Conservation (phyloP, 2,329 filamentous ascomycete species). For the Monilinia fructicola region DNA sequence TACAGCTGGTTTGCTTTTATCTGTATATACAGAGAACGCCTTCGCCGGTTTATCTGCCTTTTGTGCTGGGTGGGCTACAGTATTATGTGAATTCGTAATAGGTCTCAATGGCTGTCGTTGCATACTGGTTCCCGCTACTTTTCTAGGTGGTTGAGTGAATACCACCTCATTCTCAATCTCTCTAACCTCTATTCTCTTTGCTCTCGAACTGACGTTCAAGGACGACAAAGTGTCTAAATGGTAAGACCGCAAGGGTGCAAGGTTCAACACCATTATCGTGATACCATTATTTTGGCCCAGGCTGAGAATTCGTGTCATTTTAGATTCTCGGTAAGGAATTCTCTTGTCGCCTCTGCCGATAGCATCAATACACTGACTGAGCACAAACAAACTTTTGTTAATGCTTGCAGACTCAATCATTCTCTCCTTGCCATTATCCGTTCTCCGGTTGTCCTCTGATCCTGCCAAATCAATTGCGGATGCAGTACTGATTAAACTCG, state of each 20-base stretch:
- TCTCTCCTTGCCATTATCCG: conserved; percentile 89
- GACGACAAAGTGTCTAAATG: conserved; percentile 93
- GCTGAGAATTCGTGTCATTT: conserved; percentile 94
- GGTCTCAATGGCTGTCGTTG: conserved; percentile 77
- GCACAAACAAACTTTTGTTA: conserved; percentile 94
- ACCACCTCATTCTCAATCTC: conserved; percentile 96
- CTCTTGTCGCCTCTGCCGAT: conserved; percentile 74
- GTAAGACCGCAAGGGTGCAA: conserved; percentile 87
- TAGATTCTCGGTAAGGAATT: conserved; percentile 86
- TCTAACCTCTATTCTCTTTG: conserved; percentile 92
- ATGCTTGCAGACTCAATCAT: conserved; percentile 95
- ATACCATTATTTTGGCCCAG: conserved; percentile 93
- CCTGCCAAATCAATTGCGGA: conserved; percentile 94
- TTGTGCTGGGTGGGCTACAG: conserved; percentile 59
- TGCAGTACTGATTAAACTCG: conserved; percentile 74
- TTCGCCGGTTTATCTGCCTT: conserved; percentile 73
- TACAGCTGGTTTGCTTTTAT: conserved; percentile 57
- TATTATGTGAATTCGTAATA: conserved; percentile 72
- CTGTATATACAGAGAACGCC: conserved; percentile 82
- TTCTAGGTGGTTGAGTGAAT: conserved; percentile 70
- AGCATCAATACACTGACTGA: conserved; percentile 93
- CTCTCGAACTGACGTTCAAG: conserved; percentile 89
- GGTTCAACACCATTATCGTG: conserved; percentile 94
- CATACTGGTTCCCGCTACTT: conserved; percentile 46
- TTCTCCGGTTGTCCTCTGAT: conserved; percentile 91